These are phyloP conservation scores for Breynia disticha DNA, from an alignment of 441 rosid species.

Conservation along the genomic window DNA sequence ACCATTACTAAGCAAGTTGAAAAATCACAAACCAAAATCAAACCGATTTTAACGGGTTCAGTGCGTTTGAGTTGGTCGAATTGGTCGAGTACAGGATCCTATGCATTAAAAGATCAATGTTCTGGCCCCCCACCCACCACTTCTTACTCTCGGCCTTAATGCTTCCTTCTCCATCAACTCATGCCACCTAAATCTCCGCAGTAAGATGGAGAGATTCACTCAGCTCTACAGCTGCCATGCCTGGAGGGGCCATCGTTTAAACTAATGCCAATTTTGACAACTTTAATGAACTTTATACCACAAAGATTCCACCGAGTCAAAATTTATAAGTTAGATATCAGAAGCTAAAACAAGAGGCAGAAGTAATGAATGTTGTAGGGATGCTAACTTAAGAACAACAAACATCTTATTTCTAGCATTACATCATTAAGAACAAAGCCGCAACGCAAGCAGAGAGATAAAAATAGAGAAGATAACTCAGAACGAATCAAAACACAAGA, in stretches of 20 bases:
- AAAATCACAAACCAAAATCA: too few species aligned
- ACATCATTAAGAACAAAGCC: constrained; percentile 1
- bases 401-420: constrained; percentile 6
- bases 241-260: constrained; percentile 10
- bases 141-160: not conserved
- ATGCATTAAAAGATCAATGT: not conserved
- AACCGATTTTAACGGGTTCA: too few species aligned
- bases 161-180: not conserved
- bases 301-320: constrained; percentile 15
- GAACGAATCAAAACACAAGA: not conserved
- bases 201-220: constrained; percentile 4
- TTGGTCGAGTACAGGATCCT: too few species aligned
- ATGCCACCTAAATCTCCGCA: constrained; percentile 24
- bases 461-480: not conserved
- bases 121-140: constrained; percentile 7
- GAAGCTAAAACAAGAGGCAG: not conserved
- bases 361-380: not conserved
- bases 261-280: constrained; percentile 5
- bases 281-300: not conserved
- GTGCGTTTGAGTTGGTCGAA: too few species aligned
- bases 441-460: not conserved
- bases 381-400: constrained; percentile 3
- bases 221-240: constrained; percentile 18
- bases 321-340: not conserved
- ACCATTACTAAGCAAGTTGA: too few species aligned